Conservation (phyloP, 208 protist genomes). For the Leishmania arabica region DNA sequence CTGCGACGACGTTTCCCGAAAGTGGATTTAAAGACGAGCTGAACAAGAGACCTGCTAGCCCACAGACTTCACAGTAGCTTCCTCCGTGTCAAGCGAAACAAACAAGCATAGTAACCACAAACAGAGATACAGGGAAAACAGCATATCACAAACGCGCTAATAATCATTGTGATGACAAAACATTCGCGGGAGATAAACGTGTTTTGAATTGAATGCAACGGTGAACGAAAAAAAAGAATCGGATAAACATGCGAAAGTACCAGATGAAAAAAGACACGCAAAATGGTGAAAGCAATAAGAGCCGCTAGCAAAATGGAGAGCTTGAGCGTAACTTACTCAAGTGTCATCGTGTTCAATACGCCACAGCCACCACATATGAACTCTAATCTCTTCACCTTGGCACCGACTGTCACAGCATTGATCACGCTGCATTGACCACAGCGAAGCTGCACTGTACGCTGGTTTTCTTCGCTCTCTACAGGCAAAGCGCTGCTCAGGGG, state of each 20-base stretch:
- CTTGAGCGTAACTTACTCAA: conserved; percentile 23
- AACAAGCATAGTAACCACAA: too few relatives aligned
- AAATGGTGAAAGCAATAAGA: neutral
- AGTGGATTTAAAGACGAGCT: neutral
- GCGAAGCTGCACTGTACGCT: conserved; percentile 62
- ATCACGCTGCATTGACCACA: conserved; percentile 58
- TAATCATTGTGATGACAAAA: neutral
- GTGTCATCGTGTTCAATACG: conserved; percentile 60
- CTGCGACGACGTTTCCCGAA: neutral
- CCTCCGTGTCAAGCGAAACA: neutral
- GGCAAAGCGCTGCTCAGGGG: conserved; percentile 1
- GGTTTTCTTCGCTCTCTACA: conserved; percentile 19
- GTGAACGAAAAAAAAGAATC: neutral
- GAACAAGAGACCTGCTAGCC: neutral
- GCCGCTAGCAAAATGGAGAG: neutral
- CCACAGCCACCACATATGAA: conserved; percentile 81
- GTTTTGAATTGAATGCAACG: neutral
- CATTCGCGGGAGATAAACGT: neutral
- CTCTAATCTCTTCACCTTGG: conserved; percentile 44
- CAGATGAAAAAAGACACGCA: neutral
- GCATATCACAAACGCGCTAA: neutral
- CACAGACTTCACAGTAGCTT: neutral
- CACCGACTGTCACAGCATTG: conserved; percentile 53
- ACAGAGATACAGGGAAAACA: neutral
- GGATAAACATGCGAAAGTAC: neutral